These are phyloP conservation scores for Cardamine resedifolia DNA, from an alignment of 345 rosid genomes.

Conservation along the genomic window DNA sequence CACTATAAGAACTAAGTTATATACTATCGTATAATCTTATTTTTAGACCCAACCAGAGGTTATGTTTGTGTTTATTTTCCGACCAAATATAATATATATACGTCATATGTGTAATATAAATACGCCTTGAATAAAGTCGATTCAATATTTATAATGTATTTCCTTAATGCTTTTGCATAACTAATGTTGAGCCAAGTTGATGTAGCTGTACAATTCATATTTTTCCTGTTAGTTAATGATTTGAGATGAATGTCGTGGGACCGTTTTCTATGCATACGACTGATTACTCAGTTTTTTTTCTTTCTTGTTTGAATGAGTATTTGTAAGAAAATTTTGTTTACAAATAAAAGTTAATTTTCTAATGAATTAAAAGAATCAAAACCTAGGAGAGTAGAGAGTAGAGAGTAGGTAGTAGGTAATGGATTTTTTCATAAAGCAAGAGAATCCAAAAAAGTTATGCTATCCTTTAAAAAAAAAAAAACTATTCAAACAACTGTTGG, in stretches of 20 bases:
- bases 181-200: constrained; percentile 1
- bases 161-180: background rate
- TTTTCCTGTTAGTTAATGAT: constrained; percentile 20
- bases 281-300: background rate
- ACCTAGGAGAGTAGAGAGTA: constrained; percentile 31
- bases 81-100: background rate
- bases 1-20: no score
- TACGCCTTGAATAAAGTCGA: background rate
- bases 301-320: constrained; percentile 2
- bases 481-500: background rate
- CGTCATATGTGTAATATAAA: background rate
- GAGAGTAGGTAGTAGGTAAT: no score
- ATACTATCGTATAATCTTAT: background rate
- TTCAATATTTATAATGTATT: background rate
- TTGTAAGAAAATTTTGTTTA: background rate
- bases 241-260: constrained; percentile 22
- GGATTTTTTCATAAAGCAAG: background rate
- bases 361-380: constrained; percentile 4
- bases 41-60: no score
- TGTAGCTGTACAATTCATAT: constrained; percentile 4
- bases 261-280: constrained; percentile 10
- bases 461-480: background rate
- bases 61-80: background rate
- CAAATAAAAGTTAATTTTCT: background rate
- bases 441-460: constrained; percentile 9